phyloP scores from a whole-genome alignment of 192 early-diverging fungal genomes.

The Spizellomyces sp. region DNA sequence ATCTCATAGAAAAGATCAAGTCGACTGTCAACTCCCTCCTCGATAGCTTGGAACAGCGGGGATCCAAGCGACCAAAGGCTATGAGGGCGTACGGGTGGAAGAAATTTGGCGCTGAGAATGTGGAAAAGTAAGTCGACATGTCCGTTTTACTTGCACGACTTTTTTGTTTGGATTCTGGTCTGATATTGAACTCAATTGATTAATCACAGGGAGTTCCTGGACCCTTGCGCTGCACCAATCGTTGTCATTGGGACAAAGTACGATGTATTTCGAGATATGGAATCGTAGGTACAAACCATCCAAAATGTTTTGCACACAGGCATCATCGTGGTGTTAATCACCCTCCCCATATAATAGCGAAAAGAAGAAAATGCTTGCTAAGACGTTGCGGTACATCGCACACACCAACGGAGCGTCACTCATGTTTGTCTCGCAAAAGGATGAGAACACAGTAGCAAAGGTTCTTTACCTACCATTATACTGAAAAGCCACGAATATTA shows the following conservation, averaged over 20 bases:
- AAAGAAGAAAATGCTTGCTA: conserved; percentile 44
- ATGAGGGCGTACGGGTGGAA: conserved; percentile 39
- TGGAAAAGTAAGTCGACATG: background rate
- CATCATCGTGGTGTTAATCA: too few species aligned
- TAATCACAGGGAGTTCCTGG: conserved; percentile 33
- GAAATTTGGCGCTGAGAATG: conserved; percentile 40
- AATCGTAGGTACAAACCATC: conserved; percentile 31
- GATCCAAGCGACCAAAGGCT: conserved; percentile 54
- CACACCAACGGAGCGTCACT: conserved; percentile 53
- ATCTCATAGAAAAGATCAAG: conserved; percentile 39
- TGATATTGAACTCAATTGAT: background rate
- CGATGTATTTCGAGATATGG: conserved; percentile 48
- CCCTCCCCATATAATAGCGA: background rate
- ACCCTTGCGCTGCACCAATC: conserved; percentile 43
- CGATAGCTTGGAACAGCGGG: conserved; percentile 43
- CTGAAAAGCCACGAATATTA: too few species aligned
- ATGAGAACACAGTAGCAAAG: conserved; percentile 42
- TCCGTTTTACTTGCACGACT: background rate
- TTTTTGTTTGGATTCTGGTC: background rate
- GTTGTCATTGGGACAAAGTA: conserved; percentile 51
- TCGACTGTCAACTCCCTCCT: conserved; percentile 33
- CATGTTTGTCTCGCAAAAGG: conserved; percentile 44
- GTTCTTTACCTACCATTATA: background rate
- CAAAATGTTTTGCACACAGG: too few species aligned
- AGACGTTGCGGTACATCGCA: conserved; percentile 47